These are phyloP conservation scores for Kluyveromyces starmeri DNA, from an alignment of 805 yeast genomes.

Conservation along the genomic window DNA sequence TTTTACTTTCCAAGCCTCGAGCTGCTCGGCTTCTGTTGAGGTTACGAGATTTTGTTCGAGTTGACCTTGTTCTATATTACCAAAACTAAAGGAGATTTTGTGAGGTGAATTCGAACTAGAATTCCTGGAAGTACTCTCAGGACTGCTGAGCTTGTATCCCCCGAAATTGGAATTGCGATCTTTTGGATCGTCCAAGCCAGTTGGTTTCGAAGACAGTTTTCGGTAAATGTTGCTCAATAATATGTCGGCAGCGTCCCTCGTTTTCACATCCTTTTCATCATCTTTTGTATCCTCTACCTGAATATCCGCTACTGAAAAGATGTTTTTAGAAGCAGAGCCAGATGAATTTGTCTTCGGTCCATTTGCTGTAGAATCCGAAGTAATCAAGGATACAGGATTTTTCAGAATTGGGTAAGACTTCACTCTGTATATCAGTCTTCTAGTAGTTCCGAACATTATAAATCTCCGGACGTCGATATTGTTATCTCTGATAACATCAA, in stretches of 20 bases:
- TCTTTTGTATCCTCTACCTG: conserved; percentile 11
- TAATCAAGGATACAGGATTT: conserved; percentile 11
- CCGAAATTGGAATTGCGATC: not conserved
- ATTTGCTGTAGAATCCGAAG: conserved; percentile 8
- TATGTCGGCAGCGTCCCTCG: conserved; percentile 23
- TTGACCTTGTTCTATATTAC: conserved; percentile 6
- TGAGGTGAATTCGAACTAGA: conserved; percentile 3
- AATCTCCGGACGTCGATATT: conserved; percentile 79
- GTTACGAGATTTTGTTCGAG: conserved; percentile 8
- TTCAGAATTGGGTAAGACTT: conserved; percentile 61
- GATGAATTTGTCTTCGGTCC: conserved; percentile 8
- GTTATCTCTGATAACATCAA: conserved; percentile 36
- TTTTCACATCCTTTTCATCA: conserved; percentile 2
- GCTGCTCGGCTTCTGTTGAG: conserved; percentile 12
- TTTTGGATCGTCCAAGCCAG: not conserved
- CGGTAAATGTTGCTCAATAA: conserved; percentile 22
- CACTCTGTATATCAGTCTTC: conserved; percentile 75
- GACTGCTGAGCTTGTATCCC: not conserved
- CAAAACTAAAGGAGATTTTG: conserved; percentile 22
- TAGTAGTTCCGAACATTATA: conserved; percentile 74
- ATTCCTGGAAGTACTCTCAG: conserved; percentile 1
- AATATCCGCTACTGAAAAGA: conserved; percentile 28
- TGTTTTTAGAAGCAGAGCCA: conserved; percentile 11
- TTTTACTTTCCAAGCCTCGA: conserved; percentile 26
- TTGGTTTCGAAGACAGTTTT: conserved; percentile 18